Conservation (phyloP, 371 early-diverging fungal species). For the Quaeritorhiza haematococci region DNA sequence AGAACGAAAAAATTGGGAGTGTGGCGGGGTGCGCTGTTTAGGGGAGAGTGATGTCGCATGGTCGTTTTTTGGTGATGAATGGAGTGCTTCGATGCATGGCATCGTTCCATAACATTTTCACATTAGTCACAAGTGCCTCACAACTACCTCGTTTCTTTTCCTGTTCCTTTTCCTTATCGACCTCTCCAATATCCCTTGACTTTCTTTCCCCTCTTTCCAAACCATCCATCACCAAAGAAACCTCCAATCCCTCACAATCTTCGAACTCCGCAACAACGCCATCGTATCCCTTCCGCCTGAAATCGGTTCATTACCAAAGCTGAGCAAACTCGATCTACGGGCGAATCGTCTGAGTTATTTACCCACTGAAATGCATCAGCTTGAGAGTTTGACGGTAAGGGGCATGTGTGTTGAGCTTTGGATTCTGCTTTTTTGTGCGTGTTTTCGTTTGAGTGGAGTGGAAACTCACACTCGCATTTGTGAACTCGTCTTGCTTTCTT, state of each 20-base stretch:
- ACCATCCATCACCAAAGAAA: slow-evolving; percentile 12
- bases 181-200: neutral
- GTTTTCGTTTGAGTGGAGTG: too few relatives aligned
- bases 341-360: slow-evolving; percentile 51
- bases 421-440: too few relatives aligned
- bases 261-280: slow-evolving; percentile 36
- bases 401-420: too few relatives aligned
- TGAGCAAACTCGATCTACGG: slow-evolving; percentile 49
- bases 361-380: slow-evolving; percentile 46
- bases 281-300: slow-evolving; percentile 28
- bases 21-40: too few relatives aligned
- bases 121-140: too few relatives aligned
- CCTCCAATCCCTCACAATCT: slow-evolving; percentile 20
- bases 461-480: too few relatives aligned
- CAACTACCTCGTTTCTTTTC: too few relatives aligned
- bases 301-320: slow-evolving; percentile 16
- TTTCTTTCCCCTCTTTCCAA: neutral
- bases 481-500: too few relatives aligned
- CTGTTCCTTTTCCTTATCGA: neutral
- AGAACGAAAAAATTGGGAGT: too few relatives aligned
- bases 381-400: slow-evolving; percentile 29
- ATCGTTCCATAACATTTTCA: too few relatives aligned
- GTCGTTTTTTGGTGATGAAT: neutral
- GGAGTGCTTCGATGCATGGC: too few relatives aligned
- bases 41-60: neutral